Evolutionary conservation across 257 asterid species (phyloP).

Genomic region (Przewalskia tangutica): DNA sequence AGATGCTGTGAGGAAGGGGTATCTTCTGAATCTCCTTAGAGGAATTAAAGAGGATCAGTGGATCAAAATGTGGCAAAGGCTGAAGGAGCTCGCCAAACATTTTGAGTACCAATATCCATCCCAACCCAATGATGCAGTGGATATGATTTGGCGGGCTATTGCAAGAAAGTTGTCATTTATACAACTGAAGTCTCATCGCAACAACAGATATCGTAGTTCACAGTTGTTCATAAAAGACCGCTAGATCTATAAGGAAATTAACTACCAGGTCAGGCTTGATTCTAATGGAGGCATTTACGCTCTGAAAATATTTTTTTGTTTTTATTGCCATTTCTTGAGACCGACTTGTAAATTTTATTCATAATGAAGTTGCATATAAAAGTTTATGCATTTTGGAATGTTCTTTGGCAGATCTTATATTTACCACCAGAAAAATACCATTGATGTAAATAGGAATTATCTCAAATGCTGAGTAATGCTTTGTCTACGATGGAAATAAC

Average conservation of each 20-base stretch:
- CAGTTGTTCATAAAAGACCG: slow-evolving; percentile 7
- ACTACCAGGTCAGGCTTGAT: neutral
- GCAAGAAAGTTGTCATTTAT: slow-evolving; percentile 31
- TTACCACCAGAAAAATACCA: neutral
- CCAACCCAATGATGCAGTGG: slow-evolving; percentile 53
- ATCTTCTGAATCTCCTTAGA: slow-evolving; percentile 56
- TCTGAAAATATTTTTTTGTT: neutral
- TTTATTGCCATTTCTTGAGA: neutral
- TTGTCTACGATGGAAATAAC: neutral
- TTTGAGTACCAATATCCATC: slow-evolving; percentile 66
- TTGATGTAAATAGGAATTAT: neutral
- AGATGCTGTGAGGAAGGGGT: slow-evolving; percentile 50
- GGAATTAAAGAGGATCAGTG: slow-evolving; percentile 44
- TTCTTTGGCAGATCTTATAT: neutral
- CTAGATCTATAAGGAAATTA: neutral
- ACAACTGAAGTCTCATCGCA: slow-evolving; percentile 35
- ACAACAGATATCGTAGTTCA: slow-evolving; percentile 47
- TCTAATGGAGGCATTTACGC: neutral
- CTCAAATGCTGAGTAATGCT: neutral
- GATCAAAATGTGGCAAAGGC: slow-evolving; percentile 63
- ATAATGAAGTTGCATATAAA: neutral
- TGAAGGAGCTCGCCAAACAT: slow-evolving; percentile 34
- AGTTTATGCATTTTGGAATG: neutral
- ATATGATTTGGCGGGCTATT: slow-evolving; percentile 81
- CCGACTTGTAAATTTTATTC: neutral